These are phyloP conservation scores for Sclerotinia borealis DNA, from an alignment of 2,329 filamentous ascomycete species.

Conservation along the genomic window DNA sequence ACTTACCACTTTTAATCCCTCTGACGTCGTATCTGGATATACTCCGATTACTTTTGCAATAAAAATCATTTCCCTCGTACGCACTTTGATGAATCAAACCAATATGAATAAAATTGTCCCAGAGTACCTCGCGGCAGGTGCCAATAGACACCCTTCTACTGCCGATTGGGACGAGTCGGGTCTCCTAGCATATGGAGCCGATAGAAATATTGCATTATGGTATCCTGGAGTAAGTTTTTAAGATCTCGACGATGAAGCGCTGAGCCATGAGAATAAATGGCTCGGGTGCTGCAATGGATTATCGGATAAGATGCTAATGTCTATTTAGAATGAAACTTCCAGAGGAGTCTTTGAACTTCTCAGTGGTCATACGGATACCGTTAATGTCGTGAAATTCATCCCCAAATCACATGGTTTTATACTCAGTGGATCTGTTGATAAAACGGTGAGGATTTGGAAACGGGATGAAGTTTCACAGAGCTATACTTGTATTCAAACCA, in stretches of 20 bases:
- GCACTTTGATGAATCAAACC: constrained; percentile 1
- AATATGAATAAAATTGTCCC: constrained; percentile 22
- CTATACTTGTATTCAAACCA: constrained; percentile 43
- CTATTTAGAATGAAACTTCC: constrained; percentile 19
- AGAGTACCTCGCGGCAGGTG: constrained; percentile 56
- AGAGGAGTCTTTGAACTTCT: constrained; percentile 62
- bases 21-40: neutral
- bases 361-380: constrained; percentile 68
- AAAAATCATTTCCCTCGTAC: neutral
- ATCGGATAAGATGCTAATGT: neutral
- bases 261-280: neutral
- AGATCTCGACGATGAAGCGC: neutral
- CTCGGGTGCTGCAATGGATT: neutral
- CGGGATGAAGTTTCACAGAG: constrained; percentile 33
- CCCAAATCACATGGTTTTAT: constrained; percentile 52
- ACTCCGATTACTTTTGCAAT: neutral
- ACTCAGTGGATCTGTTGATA: constrained; percentile 77
- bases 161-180: constrained; percentile 80
- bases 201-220: constrained; percentile 87
- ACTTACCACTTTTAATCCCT: neutral
- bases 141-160: constrained; percentile 82
- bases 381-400: constrained; percentile 80
- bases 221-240: constrained; percentile 59
- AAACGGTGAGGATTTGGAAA: constrained; percentile 68
- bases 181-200: constrained; percentile 80